Evolutionary conservation across 306 rosid genomes (phyloP), one percentile per base, ranked within the genome.

Genomic region (Spatholobus suberectus): DNA sequence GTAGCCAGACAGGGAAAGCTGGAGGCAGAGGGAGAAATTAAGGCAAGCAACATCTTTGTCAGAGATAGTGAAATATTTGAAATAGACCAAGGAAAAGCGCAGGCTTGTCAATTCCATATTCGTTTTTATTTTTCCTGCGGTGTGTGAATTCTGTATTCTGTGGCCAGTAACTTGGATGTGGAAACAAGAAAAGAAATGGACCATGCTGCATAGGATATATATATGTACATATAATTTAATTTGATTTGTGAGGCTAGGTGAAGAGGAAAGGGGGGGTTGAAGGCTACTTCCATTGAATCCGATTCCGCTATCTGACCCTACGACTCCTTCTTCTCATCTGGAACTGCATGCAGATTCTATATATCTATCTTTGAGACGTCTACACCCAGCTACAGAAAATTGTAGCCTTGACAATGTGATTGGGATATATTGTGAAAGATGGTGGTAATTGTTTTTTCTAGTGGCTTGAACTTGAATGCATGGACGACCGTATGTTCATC

Each of bases 111-210:
- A 77, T 59, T 83, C 52, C 59, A 68, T 76, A 76, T 75, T 82
- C 72, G 43, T 32, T 75, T 14, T 65, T 27, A 7, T 63, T 81
- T 73, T 37, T 20, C 59, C 11, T 29, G 26, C 26, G 5, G 18
- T 57, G 4, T 38, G 17, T 76, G 21, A 87, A 82, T 75, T 80
- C 70, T 34, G 38, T 62, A 78, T 82, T 80, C 49, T 51, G 43
- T 77, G 49, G 62, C 27, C 46, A 86, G 73, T 73, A 81, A 75
- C 63, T 13, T 83, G 87, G 86, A 85, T 83, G 88, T 86, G 90
- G 88, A 87, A 87, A 89, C 89, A 35, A 85, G 87, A 82, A 86
- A 58, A 78, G 32, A 62, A 71, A 83, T 47, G 88, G 86, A 73
- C 85, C 88, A 75, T 73, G 75, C 18, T 51, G 32, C 38, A 29